These are phyloP conservation scores for Sapria himalayana DNA, from an alignment of 345 rosid species.

Conservation along the genomic window DNA sequence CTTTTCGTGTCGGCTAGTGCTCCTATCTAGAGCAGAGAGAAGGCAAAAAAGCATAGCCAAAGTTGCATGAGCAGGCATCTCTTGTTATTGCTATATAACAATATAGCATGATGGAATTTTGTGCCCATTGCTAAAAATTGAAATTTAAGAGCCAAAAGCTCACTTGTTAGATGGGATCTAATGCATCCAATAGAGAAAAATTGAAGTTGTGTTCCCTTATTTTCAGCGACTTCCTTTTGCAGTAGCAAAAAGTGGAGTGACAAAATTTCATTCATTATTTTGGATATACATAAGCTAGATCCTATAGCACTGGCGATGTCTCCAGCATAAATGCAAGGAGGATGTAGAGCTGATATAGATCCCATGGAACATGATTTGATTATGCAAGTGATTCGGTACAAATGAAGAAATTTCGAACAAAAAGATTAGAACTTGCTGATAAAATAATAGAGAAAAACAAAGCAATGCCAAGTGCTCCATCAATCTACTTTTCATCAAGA, in stretches of 20 bases:
- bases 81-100: not conserved
- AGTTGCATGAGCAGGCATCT: not conserved
- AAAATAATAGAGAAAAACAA: too few species aligned
- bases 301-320: not conserved
- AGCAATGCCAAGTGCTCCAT: too few species aligned
- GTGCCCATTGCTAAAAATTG: too few species aligned
- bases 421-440: not conserved
- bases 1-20: slow-evolving; percentile 1
- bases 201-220: not conserved
- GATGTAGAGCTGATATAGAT: not conserved
- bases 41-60: slow-evolving; percentile 1
- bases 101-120: not conserved
- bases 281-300: not conserved
- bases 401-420: not conserved
- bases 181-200: not conserved
- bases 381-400: not conserved
- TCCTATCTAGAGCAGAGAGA: slow-evolving; percentile 5
- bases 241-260: not conserved
- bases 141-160: slow-evolving; percentile 1
- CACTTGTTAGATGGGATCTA: not conserved
- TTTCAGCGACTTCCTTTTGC: not conserved
- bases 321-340: slow-evolving; percentile 1
- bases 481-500: too few species aligned
- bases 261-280: not conserved
- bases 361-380: not conserved